Evolutionary conservation across 768 basidiomycete genomes (phyloP), one percentile per base, ranked within the genome.

Genomic region (Boletellus emodensis): DNA sequence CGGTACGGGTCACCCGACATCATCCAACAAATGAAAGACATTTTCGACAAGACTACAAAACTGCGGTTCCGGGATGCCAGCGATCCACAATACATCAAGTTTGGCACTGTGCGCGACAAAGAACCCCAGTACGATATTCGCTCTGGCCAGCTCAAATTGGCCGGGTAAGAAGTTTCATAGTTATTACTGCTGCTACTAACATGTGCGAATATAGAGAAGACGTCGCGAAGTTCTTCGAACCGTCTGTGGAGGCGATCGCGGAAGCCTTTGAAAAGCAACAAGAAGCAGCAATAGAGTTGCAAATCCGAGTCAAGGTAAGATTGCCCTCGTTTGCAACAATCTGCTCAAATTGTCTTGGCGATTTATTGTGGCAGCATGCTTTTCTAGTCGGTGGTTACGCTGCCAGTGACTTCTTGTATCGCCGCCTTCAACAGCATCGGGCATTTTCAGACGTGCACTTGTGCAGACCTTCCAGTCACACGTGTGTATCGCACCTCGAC

Each of bases 351-450:
- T 6, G 0, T 3, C 14, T 38, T 42, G 11, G 57, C 20, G 11
- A 12, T 33, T 10, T 30, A 8, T 6, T 20, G 2, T 33, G 12
- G 6, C 33, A 70, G 70, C 49, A 68, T 14, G 69, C 74, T n/a
- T 72, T 79, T 37, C 69, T 83, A 2, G 77, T 81, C 1, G 79
- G 79, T 2, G 77, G 78, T 0, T 81, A 78, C 52, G 73, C 75
- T 0, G 73, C 76, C 12, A 79, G 71, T 44, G 72, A 74, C 22
- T 79, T 70, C 64, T 57, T 81, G 13, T 78, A 72, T 46, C 53
- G 55, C 8, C 65, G 68, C 32, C 71, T 83, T 17, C 71, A 72
- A 15, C 57, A 63, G 15, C 59, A 66, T 2, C 59, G 78, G 1
- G 57, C 54, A 17, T 64, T 68, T 15, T 62, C 68, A 0, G 70